Evolutionary conservation across 2,329 filamentous ascomycete genomes (phyloP), one percentile per base, ranked within the genome.

Genomic region (Fusarium gaditjirri): DNA sequence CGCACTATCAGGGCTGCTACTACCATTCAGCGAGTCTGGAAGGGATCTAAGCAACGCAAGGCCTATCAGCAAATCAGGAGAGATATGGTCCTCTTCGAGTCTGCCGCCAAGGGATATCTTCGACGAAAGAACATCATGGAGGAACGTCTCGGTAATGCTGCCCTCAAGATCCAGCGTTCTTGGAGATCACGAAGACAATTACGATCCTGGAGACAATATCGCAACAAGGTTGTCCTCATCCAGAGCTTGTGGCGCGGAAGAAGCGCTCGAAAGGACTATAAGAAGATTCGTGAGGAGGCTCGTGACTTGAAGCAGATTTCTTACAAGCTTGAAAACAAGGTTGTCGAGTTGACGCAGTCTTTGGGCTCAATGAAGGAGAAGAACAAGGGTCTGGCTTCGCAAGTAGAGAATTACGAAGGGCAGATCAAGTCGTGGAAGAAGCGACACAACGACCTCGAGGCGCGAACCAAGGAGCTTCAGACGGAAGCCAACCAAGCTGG

Each of bases 291-390:
- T 75, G 95, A 98, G 83, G 96, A 99, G 83, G 96, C 96, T 73
- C 93, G 96, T 79, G 97, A 99, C 85, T 89, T 99, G 81, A 98
- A 98, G 87, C 95, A 98, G 83, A 99, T 99, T 76, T 98, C 96
- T 5, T 99, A 99, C 87, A 98, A 97, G 86, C 86, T 99, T 77
- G 96, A 99, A 83, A 98, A 99, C 88, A 99, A 99, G 90, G 96
- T 99, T 71, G 94, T 99, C 71, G 96, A 99, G 85, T 89, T 99
- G 78, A 99, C 96, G 3, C 96, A 99, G 82, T 94, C 92, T 54
- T 84, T 99, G 76, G 95, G 96, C 74, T 92, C 94, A 14, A 92
- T 97, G 88, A 97, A 97, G 86, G 90, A 92, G 71, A 94, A 97
- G 84, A 99, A 99, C 89, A 98, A 97, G 86, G 89, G 89, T 65